phyloP scores from a whole-genome alignment of 441 rosid species.

The Jatropha multifida region DNA sequence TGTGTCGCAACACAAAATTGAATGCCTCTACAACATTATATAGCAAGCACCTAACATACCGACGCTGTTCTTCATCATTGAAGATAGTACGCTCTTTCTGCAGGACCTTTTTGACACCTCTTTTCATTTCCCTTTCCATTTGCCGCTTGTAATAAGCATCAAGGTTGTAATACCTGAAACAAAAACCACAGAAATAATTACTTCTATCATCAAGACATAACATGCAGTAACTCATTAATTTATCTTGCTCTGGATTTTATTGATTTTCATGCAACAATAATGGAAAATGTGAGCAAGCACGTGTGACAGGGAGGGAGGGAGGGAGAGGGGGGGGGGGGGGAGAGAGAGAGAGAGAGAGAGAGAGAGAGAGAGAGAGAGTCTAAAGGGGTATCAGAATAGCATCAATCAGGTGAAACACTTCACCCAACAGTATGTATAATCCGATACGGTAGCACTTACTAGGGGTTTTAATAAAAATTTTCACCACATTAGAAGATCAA shows the following conservation, averaged over 20 bases:
- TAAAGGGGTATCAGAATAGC: not conserved
- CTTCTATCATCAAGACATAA: not conserved
- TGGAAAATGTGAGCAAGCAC: not conserved
- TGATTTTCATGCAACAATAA: not conserved
- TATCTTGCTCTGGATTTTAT: not conserved
- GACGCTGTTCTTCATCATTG: constrained; percentile 89
- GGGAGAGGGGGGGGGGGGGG: too few species aligned
- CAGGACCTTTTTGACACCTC: constrained; percentile 62
- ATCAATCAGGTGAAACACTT: not conserved
- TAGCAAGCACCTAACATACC: constrained; percentile 45
- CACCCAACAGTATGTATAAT: not conserved
- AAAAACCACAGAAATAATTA: constrained; percentile 14
- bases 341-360: not conserved
- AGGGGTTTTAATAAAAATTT: not conserved
- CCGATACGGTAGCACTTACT: not conserved
- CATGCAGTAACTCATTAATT: not conserved
- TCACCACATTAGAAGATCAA: not conserved
- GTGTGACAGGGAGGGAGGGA: not conserved
- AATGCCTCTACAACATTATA: not conserved
- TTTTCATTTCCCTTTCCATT: constrained; percentile 67
- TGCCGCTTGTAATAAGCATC: constrained; percentile 76
- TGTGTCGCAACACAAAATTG: not conserved
- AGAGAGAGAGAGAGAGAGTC: not conserved
- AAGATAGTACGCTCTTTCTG: constrained; percentile 75
- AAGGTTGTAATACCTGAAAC: constrained; percentile 72